Evolutionary conservation across 805 yeast genomes (phyloP), one percentile per base, ranked within the genome.

Genomic region (Saturnispora besseyi): DNA sequence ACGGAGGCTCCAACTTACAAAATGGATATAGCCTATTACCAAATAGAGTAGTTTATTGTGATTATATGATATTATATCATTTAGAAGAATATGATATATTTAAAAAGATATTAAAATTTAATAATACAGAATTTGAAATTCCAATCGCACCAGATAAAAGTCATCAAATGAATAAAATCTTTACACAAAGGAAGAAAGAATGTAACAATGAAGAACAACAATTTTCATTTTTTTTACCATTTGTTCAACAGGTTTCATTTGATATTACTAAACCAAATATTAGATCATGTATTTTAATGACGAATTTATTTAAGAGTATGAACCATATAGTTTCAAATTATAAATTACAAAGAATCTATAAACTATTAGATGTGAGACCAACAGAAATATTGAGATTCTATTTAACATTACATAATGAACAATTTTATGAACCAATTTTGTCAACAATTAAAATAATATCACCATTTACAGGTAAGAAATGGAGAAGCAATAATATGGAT

Each of bases 401-500:
- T 33, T 65, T 86, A 5, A 68, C 76, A 4, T 72, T 88, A 41
- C 82, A 80, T 61, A 87, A 86, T 59, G 61, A 69, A 24, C 74
- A 75, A 9, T 64, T 88, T 24, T 82, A 85, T 67, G 71, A 71
- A 45, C 90, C 95, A 1, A 79, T 86, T 3, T 69, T 90, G 58
- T 82, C 81, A 59, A 75, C 86, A 1, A 70, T 90, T 52, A 89
- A 87, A 62, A 81, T 85, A 54, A 74, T 89, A 46, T 81, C 89
- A 1, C 96, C 97, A 0, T 87, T 84, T 66, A 90, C 87, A 59
- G 96, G 96, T 18, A 81, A 93, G 52, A 89, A 90, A 64, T 91
- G 99, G 99, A 82, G 89, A 57, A 78, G 89, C 12, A 78, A 81
- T 54, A 93, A 91, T 62, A 91, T 93, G 97, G 96, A 90, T 56